A percentile compares a stretch with the other conserved stretches of the same genome.
phyloP scores from a whole-genome alignment of 805 yeast genomes.

The Lipomyces anomalus region DNA sequence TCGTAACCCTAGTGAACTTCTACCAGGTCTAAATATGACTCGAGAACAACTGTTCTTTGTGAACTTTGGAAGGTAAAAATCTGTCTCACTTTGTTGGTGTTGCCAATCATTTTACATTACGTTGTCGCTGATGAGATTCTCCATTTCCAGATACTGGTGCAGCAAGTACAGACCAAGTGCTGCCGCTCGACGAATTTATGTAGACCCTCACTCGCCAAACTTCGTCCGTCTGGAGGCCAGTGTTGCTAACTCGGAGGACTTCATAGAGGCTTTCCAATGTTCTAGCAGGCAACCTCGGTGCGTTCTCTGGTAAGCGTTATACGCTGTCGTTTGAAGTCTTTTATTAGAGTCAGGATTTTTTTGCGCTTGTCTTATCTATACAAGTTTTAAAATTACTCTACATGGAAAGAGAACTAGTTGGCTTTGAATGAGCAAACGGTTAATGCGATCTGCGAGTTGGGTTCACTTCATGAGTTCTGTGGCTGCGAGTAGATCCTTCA shows the following conservation, averaged over 20 bases:
- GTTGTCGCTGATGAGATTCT: no score
- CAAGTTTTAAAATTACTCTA: background rate
- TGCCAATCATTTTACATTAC: no score
- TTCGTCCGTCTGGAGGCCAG: conserved; percentile 23
- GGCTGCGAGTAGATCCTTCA: no score
- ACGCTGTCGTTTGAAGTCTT: background rate
- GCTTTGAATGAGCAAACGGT: no score
- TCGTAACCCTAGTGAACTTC: conserved; percentile 6
- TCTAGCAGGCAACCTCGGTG: conserved; percentile 18
- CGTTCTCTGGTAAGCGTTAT: conserved; percentile 48
- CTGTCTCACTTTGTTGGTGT: no score
- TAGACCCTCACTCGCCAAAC: conserved; percentile 23
- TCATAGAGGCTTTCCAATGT: conserved; percentile 24
- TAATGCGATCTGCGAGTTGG: no score
- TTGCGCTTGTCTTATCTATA: background rate
- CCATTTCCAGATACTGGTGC: no score
- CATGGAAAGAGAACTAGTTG: no score
- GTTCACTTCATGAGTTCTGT: no score
- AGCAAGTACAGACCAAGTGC: conserved; percentile 21
- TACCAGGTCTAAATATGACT: conserved; percentile 23
- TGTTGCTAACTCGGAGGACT: conserved; percentile 21
- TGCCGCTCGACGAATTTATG: conserved; percentile 22
- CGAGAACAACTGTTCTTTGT: conserved; percentile 22
- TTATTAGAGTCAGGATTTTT: background rate
- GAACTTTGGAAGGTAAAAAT: conserved; percentile 19